Evolutionary conservation across 805 yeast genomes (phyloP), one percentile per base, ranked within the genome.

Genomic region (Sugiyamaella floridensis): DNA sequence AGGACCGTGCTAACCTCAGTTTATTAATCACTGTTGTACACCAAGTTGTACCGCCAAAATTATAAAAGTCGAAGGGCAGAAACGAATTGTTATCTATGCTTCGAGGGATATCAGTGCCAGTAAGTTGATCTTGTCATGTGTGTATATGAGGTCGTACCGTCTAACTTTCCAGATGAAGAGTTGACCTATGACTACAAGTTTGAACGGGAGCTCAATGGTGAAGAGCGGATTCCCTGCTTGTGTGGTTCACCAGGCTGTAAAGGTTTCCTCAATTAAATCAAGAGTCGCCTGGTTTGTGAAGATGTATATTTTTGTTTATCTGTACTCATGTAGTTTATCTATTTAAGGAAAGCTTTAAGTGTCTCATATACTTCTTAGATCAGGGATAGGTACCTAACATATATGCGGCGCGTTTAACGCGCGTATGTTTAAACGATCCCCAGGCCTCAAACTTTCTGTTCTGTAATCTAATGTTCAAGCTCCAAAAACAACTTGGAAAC

Each of bases 1-100:
- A 4, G 26, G 45, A 19, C 10, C 9, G 15, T 20, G 19, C 49
- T 47, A 45, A 47, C 48, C 48, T 37, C 44, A 58, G 48, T 93
- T 93, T 64, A 93, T 93, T 67, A 93, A 93, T 63, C 99, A 93
- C 67, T 89, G 97, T 67, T 93, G 99, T 71, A 86, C 85, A 50
- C 99, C 99, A 1, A 89, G 96, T 60, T 93, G 99, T 71, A 89
- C 96, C 0, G 98, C 99, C 1, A 92, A 90, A 65, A 89, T 93
- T 63, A 90, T 90, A 63, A 89, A 89, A 67, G 97, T 89, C 41
- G 97, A 89, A 54, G 97, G 97, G 3, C 84, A 80, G 62, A 89
- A 88, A 70, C 78, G 98, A 67, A 92, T 93, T 72, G 98, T 90
- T 50, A 89, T 93, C 29, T 93, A 92, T 68, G 97, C 99, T 0